A percentile compares a stretch with the other conserved stretches of the same genome.
These are phyloP conservation scores for Cadophora gregata DNA, from an alignment of 2,329 filamentous ascomycete genomes.

Conservation along the genomic window DNA sequence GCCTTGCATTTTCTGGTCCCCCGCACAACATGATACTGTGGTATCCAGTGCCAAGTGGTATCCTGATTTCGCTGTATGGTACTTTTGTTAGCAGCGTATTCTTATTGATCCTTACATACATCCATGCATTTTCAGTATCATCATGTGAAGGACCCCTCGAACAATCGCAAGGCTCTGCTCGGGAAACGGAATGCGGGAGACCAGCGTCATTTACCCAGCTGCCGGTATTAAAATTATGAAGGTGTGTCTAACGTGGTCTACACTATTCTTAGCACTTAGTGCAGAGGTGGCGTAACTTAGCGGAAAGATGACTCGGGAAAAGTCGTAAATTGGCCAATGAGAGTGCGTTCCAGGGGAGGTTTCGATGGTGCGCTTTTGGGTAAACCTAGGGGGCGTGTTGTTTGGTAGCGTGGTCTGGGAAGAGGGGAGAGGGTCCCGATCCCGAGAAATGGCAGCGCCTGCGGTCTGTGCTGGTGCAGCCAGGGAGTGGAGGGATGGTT, in stretches of 20 bases:
- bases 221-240: constrained; percentile 23
- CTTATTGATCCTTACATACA: neutral
- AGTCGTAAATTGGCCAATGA: constrained; percentile 31
- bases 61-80: constrained; percentile 9
- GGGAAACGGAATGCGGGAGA: constrained; percentile 2
- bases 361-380: neutral
- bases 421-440: constrained; percentile 27
- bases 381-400: neutral
- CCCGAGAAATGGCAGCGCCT: constrained; percentile 27
- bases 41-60: neutral
- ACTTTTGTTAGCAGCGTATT: constrained; percentile 10
- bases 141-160: neutral
- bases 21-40: neutral
- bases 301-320: constrained; percentile 14
- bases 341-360: constrained; percentile 4
- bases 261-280: constrained; percentile 29
- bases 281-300: constrained; percentile 19
- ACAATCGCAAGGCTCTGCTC: neutral
- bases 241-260: constrained; percentile 20
- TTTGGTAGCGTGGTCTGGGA: constrained; percentile 13
- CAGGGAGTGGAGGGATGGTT: constrained; percentile 16
- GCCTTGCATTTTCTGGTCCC: neutral
- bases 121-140: neutral
- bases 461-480: constrained; percentile 21
- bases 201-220: constrained; percentile 25